A percentile compares a stretch with the other conserved stretches of the same genome.
Evolutionary conservation across 176 grass and related monocot genomes (phyloP).

Genomic region (Bothriochloa decipiens): DNA sequence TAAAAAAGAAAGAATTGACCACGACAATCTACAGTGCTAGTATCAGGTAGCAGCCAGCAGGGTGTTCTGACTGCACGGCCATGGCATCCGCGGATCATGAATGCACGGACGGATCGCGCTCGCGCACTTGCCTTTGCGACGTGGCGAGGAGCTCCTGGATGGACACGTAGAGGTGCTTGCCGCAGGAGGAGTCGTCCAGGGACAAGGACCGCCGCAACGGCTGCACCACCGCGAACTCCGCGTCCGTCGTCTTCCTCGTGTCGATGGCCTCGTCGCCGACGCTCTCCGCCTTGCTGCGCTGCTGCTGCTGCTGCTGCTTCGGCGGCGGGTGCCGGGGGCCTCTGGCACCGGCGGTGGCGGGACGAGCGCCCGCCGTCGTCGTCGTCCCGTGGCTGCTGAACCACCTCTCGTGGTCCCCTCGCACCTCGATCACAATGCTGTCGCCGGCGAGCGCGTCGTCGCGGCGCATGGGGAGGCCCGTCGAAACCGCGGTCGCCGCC

Average conservation of each 20-base stretch:
- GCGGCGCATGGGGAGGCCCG: background rate
- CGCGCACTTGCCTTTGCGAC: conserved; percentile 26
- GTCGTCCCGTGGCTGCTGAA: background rate
- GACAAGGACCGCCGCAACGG: conserved; percentile 81
- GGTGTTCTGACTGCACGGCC: conserved; percentile 20
- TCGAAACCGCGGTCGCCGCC: background rate
- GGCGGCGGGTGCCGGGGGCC: background rate
- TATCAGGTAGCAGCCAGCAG: background rate
- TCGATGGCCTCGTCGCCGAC: conserved; percentile 83
- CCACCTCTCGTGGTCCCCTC: conserved; percentile 50
- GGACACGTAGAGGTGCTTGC: conserved; percentile 65
- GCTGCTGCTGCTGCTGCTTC: background rate
- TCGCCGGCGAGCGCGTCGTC: conserved; percentile 1
- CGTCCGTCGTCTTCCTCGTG: conserved; percentile 46
- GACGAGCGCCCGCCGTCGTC: background rate
- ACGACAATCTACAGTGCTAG: background rate
- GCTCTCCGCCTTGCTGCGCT: conserved; percentile 38
- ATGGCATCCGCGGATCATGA: conserved; percentile 13
- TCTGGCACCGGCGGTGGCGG: background rate
- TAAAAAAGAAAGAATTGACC: conserved; percentile 37
- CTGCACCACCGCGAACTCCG: conserved; percentile 57
- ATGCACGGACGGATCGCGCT: background rate
- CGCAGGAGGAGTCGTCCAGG: conserved; percentile 70
- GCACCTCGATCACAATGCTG: conserved; percentile 59
- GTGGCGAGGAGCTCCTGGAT: conserved; percentile 54